Base-by-base conservation (phyloP, 345 rosid genomes). In the Bruguiera gymnorhiza region DNA sequence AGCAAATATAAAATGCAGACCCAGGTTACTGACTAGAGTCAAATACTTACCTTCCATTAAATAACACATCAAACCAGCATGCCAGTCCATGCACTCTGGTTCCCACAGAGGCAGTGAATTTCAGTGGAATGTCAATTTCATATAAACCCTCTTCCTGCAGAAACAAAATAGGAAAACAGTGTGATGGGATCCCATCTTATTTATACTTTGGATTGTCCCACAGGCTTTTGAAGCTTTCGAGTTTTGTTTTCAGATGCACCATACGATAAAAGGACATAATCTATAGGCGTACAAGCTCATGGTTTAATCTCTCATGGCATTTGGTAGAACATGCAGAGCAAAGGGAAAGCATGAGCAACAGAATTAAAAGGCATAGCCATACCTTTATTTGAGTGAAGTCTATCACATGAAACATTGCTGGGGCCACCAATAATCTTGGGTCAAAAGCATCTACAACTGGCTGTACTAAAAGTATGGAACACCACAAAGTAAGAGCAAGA, bases 401-500 rank as follows among this genome's bases (percentile, higher is more conserved):
- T 74, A 95, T 73, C 63, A 70, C 77, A 63, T 95, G 99, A 68
- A 63, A 82, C 60, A 79, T 73, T 2, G 93, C 83, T 75, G 97
- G 80, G 74, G 97, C 89, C 74, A 92, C 99, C 83, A 95, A 80
- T 71, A 95, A 71, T 75, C 99, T 95, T 50, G 98, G 98, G 85
- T 95, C 99, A 81, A 92, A 95, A 56, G 99, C 97, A 89, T 95
- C 99, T 68, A 95, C 98, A 70, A 95, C 99, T 52, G 99, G 99
- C 99, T 95, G 83, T 53, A 70, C 20, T 36, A 68, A 75, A 46
- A 73, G 29, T 36, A 78, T 72, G 52, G 43, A 30, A 69, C 50
- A 65, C 31, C 64, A 66, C 32, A 66, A 21, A 5, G 23, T 21
- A 53, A 32, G 13, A n/a, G 6, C 23, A 34, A 36, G 36, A 23